A percentile compares a stretch with the other conserved stretches of the same genome.
These are phyloP conservation scores for Cladophialophora yegresii DNA, from an alignment of 2,329 filamentous ascomycete genomes.

Conservation along the genomic window DNA sequence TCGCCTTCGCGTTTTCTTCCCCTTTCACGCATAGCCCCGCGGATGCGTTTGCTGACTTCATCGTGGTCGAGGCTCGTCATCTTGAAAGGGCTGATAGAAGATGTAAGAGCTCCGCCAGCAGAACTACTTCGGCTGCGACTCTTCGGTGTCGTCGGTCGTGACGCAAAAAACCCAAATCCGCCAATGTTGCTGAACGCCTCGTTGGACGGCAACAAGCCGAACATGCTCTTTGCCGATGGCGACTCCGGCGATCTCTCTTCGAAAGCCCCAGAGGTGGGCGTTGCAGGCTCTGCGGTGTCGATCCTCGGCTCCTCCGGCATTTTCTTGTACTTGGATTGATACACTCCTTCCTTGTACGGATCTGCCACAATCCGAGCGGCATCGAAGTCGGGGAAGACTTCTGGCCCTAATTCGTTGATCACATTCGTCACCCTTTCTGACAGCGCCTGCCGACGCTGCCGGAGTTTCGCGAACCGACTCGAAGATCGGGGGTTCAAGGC, in stretches of 20 bases:
- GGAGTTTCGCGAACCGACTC: conserved; percentile 79
- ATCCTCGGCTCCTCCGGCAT: conserved; percentile 32
- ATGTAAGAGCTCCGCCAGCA: conserved; percentile 61
- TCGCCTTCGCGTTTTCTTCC: conserved; percentile 55
- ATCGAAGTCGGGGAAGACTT: conserved; percentile 97
- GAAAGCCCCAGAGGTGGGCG: conserved; percentile 36
- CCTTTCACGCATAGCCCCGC: conserved; percentile 80
- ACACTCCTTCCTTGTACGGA: conserved; percentile 47
- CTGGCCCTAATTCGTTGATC: conserved; percentile 92
- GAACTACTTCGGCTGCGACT: conserved; percentile 71
- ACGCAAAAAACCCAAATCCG: conserved; percentile 85
- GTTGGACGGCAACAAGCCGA: conserved; percentile 68
- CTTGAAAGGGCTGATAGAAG: conserved; percentile 65
- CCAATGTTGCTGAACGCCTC: conserved; percentile 93
- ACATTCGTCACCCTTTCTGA: conserved; percentile 81
- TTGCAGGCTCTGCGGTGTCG: conserved; percentile 41
- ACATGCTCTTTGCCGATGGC: conserved; percentile 38
- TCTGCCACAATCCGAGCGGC: conserved; percentile 66
- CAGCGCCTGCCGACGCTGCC: conserved; percentile 70
- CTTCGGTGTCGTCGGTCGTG: conserved; percentile 77
- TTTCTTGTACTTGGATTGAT: conserved; percentile 35
- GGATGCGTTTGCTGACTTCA: conserved; percentile 80
- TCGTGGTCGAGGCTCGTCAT: conserved; percentile 71
- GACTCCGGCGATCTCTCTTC: conserved; percentile 36
- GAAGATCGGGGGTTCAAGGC: conserved; percentile 81